Percentiles rank a stretch among this genome's conserved stretches.
These are phyloP conservation scores for Rhynchospora breviuscula DNA, from an alignment of 176 grass and related monocot species.

Conservation along the genomic window DNA sequence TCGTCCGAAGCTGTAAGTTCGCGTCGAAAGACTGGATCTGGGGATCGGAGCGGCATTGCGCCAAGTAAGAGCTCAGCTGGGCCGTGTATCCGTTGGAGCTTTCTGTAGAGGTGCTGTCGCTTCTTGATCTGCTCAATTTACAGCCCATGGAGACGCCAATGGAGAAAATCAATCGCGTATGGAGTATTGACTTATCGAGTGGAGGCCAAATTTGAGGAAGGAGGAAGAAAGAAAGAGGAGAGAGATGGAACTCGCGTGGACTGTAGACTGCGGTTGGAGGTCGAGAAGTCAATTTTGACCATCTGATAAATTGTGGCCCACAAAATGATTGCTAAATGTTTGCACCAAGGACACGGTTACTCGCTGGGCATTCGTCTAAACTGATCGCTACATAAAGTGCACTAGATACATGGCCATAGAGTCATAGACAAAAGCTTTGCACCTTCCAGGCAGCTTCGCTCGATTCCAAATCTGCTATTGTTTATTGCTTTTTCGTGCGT, in stretches of 20 bases:
- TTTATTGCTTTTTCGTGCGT: not conserved
- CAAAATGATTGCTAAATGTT: not conserved
- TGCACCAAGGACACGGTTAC: not conserved
- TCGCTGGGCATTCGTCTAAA: not conserved
- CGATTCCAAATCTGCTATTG: not conserved
- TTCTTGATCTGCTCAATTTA: conserved; percentile 10
- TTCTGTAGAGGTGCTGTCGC: not conserved
- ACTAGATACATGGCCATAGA: not conserved
- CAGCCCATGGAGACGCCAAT: conserved; percentile 4
- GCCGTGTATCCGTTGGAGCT: not conserved
- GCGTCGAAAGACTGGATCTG: conserved; percentile 38
- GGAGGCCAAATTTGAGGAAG: not conserved
- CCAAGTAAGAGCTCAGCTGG: conserved; percentile 34
- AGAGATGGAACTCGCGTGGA: not conserved
- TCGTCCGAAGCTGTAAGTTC: conserved; percentile 30
- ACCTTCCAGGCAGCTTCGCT: not conserved
- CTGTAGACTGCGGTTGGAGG: not conserved
- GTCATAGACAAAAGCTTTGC: too few relatives aligned
- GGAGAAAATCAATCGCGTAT: not conserved
- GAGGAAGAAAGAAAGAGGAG: not conserved
- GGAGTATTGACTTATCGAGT: not conserved
- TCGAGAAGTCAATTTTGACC: not conserved
- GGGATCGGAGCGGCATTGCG: conserved; percentile 30
- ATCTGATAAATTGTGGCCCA: not conserved
- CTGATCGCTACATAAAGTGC: not conserved